Percentiles rank a stretch among this genome's conserved stretches.
phyloP scores from a whole-genome alignment of 73 alveolate genomes.

The Stentor roeselii region DNA sequence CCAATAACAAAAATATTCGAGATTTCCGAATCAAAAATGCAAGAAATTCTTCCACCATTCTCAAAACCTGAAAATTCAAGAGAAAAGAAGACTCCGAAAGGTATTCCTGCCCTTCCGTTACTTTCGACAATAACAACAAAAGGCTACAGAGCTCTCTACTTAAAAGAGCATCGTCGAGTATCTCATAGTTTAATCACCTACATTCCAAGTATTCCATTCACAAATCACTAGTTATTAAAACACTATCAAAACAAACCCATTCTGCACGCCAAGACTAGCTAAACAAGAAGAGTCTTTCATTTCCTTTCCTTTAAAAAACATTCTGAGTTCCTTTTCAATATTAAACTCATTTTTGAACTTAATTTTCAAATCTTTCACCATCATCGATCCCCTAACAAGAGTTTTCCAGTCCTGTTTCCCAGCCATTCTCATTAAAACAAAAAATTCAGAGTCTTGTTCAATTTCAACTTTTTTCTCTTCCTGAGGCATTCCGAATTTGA shows the following conservation, averaged over 20 bases:
- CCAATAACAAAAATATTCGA: no score
- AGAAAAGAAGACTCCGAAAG: not conserved
- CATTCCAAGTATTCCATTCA: not conserved
- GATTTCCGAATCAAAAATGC: not conserved
- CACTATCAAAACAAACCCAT: no score
- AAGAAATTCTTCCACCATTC: not conserved
- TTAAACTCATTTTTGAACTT: no score
- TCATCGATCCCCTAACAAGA: no score
- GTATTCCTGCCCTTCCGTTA: no score
- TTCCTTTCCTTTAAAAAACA: constrained; percentile 17
- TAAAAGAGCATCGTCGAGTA: not conserved
- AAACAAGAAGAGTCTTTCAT: no score
- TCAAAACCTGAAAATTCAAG: not conserved
- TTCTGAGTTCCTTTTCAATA: not conserved
- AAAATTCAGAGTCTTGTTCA: no score
- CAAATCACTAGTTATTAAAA: no score
- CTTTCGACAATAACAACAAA: no score
- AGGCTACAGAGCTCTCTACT: no score
- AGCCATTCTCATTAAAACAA: not conserved
- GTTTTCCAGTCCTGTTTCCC: not conserved
- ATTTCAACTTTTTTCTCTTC: not conserved
- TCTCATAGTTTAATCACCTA: not conserved
- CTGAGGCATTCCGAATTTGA: not conserved
- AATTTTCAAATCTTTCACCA: not conserved
- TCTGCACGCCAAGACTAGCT: no score